Evolutionary conservation across 306 rosid species (phyloP).

Genomic region (Betula pendula): DNA sequence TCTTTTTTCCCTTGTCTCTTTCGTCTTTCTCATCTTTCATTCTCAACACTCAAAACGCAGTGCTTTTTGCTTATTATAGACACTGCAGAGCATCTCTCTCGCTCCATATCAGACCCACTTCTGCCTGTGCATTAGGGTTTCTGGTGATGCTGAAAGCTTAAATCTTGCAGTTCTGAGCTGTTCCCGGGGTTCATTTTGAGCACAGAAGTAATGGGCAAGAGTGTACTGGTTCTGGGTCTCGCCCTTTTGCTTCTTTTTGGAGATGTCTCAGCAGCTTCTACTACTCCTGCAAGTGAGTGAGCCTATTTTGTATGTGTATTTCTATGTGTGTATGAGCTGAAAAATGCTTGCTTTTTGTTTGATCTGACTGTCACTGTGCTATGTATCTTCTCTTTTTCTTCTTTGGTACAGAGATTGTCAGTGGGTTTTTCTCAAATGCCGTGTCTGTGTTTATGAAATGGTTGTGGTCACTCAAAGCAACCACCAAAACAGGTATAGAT

Average conservation of each 20-base stretch:
- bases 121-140: conserved; percentile 49
- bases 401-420: conserved; percentile 55
- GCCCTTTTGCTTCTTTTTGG: conserved; percentile 48
- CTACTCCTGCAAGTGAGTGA: conserved; percentile 71
- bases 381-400: conserved; percentile 21
- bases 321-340: background rate
- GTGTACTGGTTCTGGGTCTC: conserved; percentile 34
- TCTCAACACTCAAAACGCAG: conserved; percentile 29
- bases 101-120: conserved; percentile 3
- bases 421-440: conserved; percentile 70
- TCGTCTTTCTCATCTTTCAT: conserved; percentile 26
- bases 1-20: conserved; percentile 33
- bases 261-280: conserved; percentile 50
- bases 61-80: conserved; percentile 13
- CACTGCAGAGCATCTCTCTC: conserved; percentile 16
- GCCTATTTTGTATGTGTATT: background rate
- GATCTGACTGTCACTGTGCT: conserved; percentile 25
- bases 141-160: conserved; percentile 41
- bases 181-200: conserved; percentile 21
- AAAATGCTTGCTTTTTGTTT: conserved; percentile 8
- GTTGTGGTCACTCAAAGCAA: conserved; percentile 77
- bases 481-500: conserved; percentile 75
- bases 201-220: conserved; percentile 48
- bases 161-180: conserved; percentile 22
- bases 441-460: conserved; percentile 66